phyloP scores from a whole-genome alignment of 1,284 basidiomycete genomes.

The Microbotryum silenes-acaulis region DNA sequence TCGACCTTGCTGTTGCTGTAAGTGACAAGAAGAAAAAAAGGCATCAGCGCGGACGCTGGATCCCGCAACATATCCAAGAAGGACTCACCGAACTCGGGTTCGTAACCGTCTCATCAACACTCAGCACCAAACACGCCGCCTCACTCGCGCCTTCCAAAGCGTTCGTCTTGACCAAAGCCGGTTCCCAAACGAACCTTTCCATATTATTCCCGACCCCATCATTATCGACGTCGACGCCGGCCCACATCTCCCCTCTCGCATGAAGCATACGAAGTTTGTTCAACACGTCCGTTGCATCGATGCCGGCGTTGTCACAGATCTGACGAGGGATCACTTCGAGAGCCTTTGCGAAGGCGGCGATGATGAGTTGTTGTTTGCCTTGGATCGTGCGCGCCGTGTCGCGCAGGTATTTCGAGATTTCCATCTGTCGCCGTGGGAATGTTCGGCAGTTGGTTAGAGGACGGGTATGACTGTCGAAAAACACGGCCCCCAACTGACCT shows the following conservation, averaged over 20 bases:
- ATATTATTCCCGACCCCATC: constrained; percentile 92
- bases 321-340: constrained; percentile 96
- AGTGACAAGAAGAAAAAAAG: background rate
- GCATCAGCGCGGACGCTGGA: background rate
- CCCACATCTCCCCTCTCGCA: constrained; percentile 76
- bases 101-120: constrained; percentile 88
- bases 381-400: constrained; percentile 86
- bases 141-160: constrained; percentile 91
- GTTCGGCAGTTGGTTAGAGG: constrained; percentile 9
- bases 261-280: constrained; percentile 98
- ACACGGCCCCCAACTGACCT: constrained; percentile 50
- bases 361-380: constrained; percentile 91
- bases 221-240: constrained; percentile 90
- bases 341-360: constrained; percentile 92
- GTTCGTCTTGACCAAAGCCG: constrained; percentile 88
- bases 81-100: constrained; percentile 52
- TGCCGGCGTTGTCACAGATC: constrained; percentile 95
- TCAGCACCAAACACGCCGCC: constrained; percentile 89
- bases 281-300: constrained; percentile 94
- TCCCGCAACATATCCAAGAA: background rate
- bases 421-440: constrained; percentile 60
- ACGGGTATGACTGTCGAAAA: background rate
- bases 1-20: constrained; percentile 16
- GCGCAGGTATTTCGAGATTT: constrained; percentile 85
- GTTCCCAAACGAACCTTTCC: constrained; percentile 96